Evolutionary conservation across 2,329 filamentous ascomycete species (phyloP), one percentile per base, ranked within the genome.

Genomic region (Trichoderma endophyticum): DNA sequence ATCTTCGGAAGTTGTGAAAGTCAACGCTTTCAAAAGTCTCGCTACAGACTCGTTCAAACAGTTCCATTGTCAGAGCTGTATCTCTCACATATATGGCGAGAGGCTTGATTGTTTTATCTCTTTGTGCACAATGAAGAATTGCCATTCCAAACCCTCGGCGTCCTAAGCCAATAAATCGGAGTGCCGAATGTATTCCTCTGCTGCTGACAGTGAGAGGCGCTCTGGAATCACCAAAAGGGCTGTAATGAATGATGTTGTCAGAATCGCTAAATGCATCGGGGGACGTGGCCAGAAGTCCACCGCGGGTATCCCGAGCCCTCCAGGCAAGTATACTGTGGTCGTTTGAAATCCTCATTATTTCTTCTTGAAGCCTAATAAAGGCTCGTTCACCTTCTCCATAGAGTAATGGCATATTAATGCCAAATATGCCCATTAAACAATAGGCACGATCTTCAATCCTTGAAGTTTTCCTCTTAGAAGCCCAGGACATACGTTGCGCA

Each of bases 371-470:
- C 3, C 77, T 63, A 7, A 74, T 66, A 8, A 78, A 78, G 0
- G 77, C 76, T 32, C 61, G 73, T 8, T 74, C 65, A 0, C 78
- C 78, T 48, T 80, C 79, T 0, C 78, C 78, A 15, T 80, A 80
- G 0, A 80, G 57, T 0, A 79, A 66, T 0, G 78, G 74, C 78
- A 80, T 79, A 36, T 79, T 77, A 61, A 80, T 73, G 28, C 74
- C 75, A 54, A 80, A 80, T 1, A 80, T 68, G 3, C 79, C 79
- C 21, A 80, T 56, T 7, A 80, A 64, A 14, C 75, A 78, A 64
- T 80, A 80, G 1, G 79, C 79, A 9, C 75, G 64, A 32, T 80
- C 79, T 24, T 80, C 79, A 0, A 65, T 34, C 3, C 76, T 72
- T 2, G 76, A 75, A 0, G 78, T 78, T 21, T 56, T 70, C 4